A percentile compares a stretch with the other conserved stretches of the same genome.
phyloP scores from a whole-genome alignment of 2,329 filamentous ascomycete genomes.

The Cladophialophora yegresii region DNA sequence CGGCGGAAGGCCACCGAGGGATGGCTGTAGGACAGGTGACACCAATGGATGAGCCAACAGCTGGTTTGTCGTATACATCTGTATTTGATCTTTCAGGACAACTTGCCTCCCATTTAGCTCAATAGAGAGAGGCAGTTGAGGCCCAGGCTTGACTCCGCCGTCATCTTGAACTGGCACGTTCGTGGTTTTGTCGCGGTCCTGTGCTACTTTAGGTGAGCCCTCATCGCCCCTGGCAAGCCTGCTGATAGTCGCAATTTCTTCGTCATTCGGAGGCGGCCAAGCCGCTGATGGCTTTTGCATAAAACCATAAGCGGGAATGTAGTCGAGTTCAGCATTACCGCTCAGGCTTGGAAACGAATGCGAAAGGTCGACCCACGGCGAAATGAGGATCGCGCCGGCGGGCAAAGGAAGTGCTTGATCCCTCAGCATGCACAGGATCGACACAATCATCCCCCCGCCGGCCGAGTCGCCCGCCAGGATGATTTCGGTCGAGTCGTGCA shows the following conservation, averaged over 20 bases:
- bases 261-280: slow-evolving; percentile 90
- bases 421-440: slow-evolving; percentile 74
- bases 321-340: slow-evolving; percentile 72
- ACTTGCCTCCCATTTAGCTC: slow-evolving; percentile 70
- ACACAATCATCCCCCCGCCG: slow-evolving; percentile 85
- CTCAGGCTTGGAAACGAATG: slow-evolving; percentile 94
- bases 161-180: slow-evolving; percentile 10
- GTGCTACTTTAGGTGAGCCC: slow-evolving; percentile 45
- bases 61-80: slow-evolving; percentile 82
- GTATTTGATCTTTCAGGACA: slow-evolving; percentile 85
- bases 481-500: slow-evolving; percentile 78
- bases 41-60: slow-evolving; percentile 84
- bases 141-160: slow-evolving; percentile 34
- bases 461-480: slow-evolving; percentile 90
- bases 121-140: slow-evolving; percentile 58
- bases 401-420: slow-evolving; percentile 82
- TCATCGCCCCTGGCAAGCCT: slow-evolving; percentile 46
- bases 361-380: slow-evolving; percentile 92
- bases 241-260: slow-evolving; percentile 61
- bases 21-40: slow-evolving; percentile 83
- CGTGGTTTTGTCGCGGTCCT: slow-evolving; percentile 41
- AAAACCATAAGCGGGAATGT: slow-evolving; percentile 85
- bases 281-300: slow-evolving; percentile 82
- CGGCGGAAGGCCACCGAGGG: slow-evolving; percentile 84
- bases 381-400: slow-evolving; percentile 85